Conservation (phyloP, 768 basidiomycete species). For the Russula earlei region DNA sequence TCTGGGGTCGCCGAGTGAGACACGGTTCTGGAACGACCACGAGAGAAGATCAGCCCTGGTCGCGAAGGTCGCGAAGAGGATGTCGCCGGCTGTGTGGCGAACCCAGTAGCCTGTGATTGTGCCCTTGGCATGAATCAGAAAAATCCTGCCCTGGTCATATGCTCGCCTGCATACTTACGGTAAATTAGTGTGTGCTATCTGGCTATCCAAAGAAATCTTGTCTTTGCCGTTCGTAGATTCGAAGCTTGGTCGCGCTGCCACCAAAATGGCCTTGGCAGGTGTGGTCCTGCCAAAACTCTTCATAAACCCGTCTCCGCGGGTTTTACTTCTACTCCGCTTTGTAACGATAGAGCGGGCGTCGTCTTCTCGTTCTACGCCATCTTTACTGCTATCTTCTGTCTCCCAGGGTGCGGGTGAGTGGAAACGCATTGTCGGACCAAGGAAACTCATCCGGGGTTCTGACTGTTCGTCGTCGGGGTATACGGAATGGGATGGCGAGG, state of each 20-base stretch:
- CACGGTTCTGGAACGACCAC: constrained; percentile 28
- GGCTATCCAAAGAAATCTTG: constrained; percentile 51
- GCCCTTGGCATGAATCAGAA: constrained; percentile 31
- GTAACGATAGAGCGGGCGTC: constrained; percentile 26
- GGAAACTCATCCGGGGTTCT: constrained; percentile 51
- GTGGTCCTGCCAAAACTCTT: constrained; percentile 33
- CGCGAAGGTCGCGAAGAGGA: constrained; percentile 29
- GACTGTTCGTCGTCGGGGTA: constrained; percentile 37
- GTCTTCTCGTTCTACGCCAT: constrained; percentile 40
- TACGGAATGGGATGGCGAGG: constrained; percentile 17
- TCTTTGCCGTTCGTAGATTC: constrained; percentile 45
- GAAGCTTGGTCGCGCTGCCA: constrained; percentile 46
- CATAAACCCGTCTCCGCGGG: constrained; percentile 31
- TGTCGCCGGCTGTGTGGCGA: constrained; percentile 41
- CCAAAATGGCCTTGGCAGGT: constrained; percentile 31
- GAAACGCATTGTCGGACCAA: constrained; percentile 78
- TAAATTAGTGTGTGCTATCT: constrained; percentile 40
- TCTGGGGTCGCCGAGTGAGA: constrained; percentile 18
- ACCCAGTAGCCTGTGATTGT: constrained; percentile 52
- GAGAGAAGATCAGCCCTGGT: constrained; percentile 37
- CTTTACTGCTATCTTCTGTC: constrained; percentile 39
- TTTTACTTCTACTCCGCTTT: constrained; percentile 23
- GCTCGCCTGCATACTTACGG: constrained; percentile 41
- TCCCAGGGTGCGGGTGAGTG: constrained; percentile 82
- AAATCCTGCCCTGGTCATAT: not conserved